These are phyloP conservation scores for Limonium bicolor DNA, from an alignment of 148 eudicot genomes.

Conservation along the genomic window DNA sequence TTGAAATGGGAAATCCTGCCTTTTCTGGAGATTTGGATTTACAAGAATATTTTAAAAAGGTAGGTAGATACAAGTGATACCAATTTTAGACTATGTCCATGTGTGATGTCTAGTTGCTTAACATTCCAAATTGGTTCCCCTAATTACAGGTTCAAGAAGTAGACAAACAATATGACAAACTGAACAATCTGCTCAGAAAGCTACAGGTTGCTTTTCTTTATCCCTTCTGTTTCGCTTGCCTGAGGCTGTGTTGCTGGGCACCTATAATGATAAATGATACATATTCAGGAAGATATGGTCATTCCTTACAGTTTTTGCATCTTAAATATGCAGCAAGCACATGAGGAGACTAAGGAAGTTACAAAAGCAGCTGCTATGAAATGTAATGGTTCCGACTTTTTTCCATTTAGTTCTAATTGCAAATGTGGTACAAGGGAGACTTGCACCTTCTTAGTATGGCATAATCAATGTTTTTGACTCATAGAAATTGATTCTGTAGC, in stretches of 20 bases:
- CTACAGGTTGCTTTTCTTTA: conserved; percentile 47
- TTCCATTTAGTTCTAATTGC: too few species aligned
- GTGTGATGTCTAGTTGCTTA: neutral
- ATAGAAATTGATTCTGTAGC: too few species aligned
- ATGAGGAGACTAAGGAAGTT: conserved; percentile 83
- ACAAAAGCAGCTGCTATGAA: conserved; percentile 94
- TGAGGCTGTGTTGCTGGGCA: too few species aligned
- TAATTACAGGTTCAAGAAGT: conserved; percentile 61
- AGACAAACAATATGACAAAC: conserved; percentile 71
- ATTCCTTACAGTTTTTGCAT: too few species aligned
- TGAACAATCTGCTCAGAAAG: conserved; percentile 49
- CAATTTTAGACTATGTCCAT: neutral
- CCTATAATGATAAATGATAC: too few species aligned
- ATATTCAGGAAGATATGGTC: too few species aligned
- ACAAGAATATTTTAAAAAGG: conserved; percentile 65
- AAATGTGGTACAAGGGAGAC: too few species aligned
- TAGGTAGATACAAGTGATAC: conserved; percentile 5
- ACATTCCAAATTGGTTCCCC: neutral
- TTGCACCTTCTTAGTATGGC: too few species aligned
- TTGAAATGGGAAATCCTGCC: conserved; percentile 54
- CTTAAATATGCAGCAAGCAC: conserved; percentile 55
- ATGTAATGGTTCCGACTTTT: conserved; percentile 24
- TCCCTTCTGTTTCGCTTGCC: neutral
- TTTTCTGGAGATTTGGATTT: conserved; percentile 73
- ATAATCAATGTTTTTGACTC: too few species aligned